These are phyloP conservation scores for Coniosporium tulheliwenetii DNA, from an alignment of 2,329 filamentous ascomycete genomes.

Conservation along the genomic window DNA sequence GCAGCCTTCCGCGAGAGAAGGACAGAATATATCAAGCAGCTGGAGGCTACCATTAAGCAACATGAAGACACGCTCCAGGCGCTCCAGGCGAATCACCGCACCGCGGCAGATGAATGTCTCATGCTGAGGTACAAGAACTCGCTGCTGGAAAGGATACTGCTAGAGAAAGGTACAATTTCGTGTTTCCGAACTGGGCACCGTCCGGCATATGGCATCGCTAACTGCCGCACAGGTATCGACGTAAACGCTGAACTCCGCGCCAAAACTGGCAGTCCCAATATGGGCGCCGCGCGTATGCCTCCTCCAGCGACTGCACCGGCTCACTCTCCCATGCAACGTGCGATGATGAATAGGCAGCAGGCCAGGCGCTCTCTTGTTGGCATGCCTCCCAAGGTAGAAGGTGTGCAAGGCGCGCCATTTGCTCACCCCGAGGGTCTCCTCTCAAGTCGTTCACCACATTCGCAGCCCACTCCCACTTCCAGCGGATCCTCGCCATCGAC, in stretches of 20 bases:
- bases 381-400: conserved; percentile 59
- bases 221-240: conserved; percentile 57
- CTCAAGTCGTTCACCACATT: conserved; percentile 49
- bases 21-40: conserved; percentile 98
- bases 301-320: conserved; percentile 50
- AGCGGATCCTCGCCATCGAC: conserved; percentile 54
- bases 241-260: conserved; percentile 89
- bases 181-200: not conserved
- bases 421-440: conserved; percentile 23
- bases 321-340: conserved; percentile 62
- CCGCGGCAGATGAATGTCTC: conserved; percentile 86
- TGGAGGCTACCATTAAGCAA: conserved; percentile 92
- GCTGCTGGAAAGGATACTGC: conserved; percentile 78
- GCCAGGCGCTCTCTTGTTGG: conserved; percentile 55
- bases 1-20: conserved; percentile 92
- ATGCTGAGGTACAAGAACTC: conserved; percentile 99
- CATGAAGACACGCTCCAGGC: conserved; percentile 90
- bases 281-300: conserved; percentile 44
- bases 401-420: conserved; percentile 22
- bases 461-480: conserved; percentile 68
- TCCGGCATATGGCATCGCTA: conserved; percentile 1
- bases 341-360: conserved; percentile 65
- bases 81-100: conserved; percentile 85
- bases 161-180: conserved; percentile 65
- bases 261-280: conserved; percentile 76